These are phyloP conservation scores for Exophiala sp. DNA, from an alignment of 2,329 filamentous ascomycete genomes.

Conservation along the genomic window DNA sequence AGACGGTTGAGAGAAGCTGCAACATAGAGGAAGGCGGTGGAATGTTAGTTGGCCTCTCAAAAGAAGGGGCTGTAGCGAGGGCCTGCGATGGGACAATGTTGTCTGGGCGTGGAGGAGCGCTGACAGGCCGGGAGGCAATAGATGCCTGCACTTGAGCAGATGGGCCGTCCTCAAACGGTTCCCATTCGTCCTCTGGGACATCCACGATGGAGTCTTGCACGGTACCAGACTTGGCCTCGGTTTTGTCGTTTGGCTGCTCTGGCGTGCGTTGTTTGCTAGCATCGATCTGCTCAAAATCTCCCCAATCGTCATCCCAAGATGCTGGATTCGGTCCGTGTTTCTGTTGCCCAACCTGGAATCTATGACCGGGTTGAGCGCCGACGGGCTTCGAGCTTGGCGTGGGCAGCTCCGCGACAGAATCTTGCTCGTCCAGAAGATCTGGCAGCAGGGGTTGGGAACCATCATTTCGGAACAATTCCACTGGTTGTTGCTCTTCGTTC, in stretches of 20 bases:
- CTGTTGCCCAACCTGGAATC: not conserved
- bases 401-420: not conserved
- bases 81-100: not conserved
- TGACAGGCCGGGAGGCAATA: not conserved
- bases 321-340: slow-evolving; percentile 1
- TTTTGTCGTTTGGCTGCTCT: not conserved
- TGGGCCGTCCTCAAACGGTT: slow-evolving; percentile 46
- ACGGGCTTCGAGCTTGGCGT: not conserved
- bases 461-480: not conserved
- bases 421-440: slow-evolving; percentile 2
- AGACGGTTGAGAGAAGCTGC: slow-evolving; percentile 65
- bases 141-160: slow-evolving; percentile 2
- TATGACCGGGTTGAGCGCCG: not conserved
- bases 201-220: not conserved
- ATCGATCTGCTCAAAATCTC: slow-evolving; percentile 37
- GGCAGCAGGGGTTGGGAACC: not conserved
- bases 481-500: not conserved
- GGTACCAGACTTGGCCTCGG: not conserved
- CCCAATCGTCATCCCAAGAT: slow-evolving; percentile 39
- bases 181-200: slow-evolving; percentile 48
- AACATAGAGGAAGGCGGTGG: slow-evolving; percentile 82
- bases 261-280: not conserved
- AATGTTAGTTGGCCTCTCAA: slow-evolving; percentile 68
- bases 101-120: not conserved
- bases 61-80: not conserved